A percentile compares a stretch with the other conserved stretches of the same genome.
These are phyloP conservation scores for Microdochium trichocladiopsis DNA, from an alignment of 2,329 filamentous ascomycete species.

Conservation along the genomic window DNA sequence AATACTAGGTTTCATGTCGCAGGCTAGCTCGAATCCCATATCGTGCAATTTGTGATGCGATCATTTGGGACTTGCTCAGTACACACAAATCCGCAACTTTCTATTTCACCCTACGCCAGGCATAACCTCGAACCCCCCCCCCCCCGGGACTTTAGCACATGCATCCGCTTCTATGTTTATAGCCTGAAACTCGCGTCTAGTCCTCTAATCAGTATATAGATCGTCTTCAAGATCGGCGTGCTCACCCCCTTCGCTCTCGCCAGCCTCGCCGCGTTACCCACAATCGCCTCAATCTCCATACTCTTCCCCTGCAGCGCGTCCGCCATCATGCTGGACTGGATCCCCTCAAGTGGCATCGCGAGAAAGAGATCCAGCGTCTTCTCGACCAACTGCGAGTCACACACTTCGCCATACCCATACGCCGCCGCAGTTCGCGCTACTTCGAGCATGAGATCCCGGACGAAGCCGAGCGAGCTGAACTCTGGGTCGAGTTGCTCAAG, in stretches of 20 bases:
- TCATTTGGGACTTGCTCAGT: no score
- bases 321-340: conserved; percentile 23
- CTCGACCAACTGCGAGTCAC: conserved; percentile 18
- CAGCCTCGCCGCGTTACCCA: conserved; percentile 21
- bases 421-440: conserved; percentile 22
- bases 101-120: no score
- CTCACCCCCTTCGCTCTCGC: conserved; percentile 16
- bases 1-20: neutral
- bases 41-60: no score
- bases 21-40: neutral
- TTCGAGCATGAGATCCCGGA: conserved; percentile 25
- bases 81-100: neutral
- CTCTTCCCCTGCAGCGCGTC: conserved; percentile 17
- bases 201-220: conserved; percentile 29
- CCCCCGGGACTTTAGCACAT: no score
- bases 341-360: conserved; percentile 12
- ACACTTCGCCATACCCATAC: conserved; percentile 18
- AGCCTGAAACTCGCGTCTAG: conserved; percentile 17
- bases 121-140: no score
- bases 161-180: no score
- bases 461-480: conserved; percentile 6
- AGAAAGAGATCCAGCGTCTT: conserved; percentile 14
- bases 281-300: conserved; percentile 24
- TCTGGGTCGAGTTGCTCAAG: conserved; percentile 8
- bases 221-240: conserved; percentile 24